phyloP scores from a whole-genome alignment of 257 asterid genomes.

The Jacaranda mimosifolia region DNA sequence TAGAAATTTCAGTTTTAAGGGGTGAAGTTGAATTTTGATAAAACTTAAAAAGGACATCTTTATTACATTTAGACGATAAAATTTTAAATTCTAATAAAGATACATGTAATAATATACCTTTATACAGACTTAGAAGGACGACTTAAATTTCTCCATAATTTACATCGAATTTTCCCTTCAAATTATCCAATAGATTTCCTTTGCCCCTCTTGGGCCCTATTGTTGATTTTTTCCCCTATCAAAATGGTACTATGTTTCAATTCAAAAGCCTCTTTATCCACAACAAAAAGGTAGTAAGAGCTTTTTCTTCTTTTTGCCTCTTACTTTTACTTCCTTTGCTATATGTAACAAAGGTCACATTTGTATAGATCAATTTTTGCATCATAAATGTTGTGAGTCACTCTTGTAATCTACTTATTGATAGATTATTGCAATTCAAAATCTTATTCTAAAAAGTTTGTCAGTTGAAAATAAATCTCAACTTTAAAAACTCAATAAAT shows the following conservation, averaged over 20 bases:
- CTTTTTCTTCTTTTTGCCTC: slow-evolving; percentile 1
- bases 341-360: background rate
- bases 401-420: background rate
- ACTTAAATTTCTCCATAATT: too few species aligned
- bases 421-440: background rate
- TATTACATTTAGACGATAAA: too few species aligned
- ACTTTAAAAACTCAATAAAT: background rate
- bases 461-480: background rate
- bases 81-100: too few species aligned
- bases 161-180: background rate
- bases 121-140: too few species aligned
- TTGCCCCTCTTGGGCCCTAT: background rate
- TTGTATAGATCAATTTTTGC: slow-evolving; percentile 1
- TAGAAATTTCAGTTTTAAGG: too few species aligned
- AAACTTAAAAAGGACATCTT: too few species aligned
- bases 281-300: slow-evolving; percentile 13
- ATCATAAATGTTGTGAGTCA: background rate
- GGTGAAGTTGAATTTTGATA: too few species aligned
- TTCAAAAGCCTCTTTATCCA: slow-evolving; percentile 11
- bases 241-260: background rate
- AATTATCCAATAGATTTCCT: background rate
- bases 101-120: too few species aligned
- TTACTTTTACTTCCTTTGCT: background rate
- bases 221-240: background rate
- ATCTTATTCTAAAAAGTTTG: background rate